These are phyloP conservation scores for Gardenia jasminoides DNA, from an alignment of 257 asterid species.

Conservation along the genomic window DNA sequence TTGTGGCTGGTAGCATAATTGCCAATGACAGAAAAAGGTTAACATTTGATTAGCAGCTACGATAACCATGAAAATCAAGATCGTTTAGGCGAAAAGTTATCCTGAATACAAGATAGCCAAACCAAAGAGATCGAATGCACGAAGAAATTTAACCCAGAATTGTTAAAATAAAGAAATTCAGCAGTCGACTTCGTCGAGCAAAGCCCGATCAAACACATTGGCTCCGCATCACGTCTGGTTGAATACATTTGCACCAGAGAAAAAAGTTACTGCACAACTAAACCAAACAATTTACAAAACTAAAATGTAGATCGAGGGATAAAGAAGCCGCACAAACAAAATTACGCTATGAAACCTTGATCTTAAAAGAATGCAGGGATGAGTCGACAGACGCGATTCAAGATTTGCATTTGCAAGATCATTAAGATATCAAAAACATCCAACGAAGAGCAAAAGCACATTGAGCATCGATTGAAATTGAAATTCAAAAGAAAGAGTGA, in stretches of 20 bases:
- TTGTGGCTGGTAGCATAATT: neutral
- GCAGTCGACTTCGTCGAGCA: neutral
- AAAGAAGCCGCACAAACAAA: neutral
- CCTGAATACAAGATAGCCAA: neutral
- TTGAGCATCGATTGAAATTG: neutral
- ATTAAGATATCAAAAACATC: neutral
- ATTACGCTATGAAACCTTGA: neutral
- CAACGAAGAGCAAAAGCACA: neutral
- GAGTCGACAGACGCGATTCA: neutral
- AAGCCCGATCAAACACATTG: neutral
- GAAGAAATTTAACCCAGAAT: neutral
- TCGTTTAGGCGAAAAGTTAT: neutral
- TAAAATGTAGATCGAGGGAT: neutral
- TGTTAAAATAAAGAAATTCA: neutral
- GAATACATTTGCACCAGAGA: neutral
- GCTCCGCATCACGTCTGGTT: too few relatives aligned
- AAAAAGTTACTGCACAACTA: neutral
- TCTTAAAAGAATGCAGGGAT: neutral
- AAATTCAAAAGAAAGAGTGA: neutral
- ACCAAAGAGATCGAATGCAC: neutral
- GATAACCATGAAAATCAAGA: neutral
- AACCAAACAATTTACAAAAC: neutral
- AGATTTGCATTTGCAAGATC: conserved; percentile 7
- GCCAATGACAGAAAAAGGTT: neutral
- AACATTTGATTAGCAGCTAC: neutral